Evolutionary conservation across 306 rosid genomes (phyloP).

Genomic region (Begonia loranthoides): DNA sequence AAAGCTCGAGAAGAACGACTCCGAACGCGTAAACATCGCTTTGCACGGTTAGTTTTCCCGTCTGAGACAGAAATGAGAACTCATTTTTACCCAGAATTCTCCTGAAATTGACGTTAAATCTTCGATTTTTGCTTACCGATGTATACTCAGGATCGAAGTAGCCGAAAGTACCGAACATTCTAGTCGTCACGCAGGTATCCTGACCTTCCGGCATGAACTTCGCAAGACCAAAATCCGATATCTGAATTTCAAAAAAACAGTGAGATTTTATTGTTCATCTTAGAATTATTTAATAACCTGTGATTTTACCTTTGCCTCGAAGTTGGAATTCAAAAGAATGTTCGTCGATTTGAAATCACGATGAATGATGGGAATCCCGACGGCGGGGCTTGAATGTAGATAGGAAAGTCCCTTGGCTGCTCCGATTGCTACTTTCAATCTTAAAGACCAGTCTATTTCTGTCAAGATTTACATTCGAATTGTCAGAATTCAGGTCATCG

Average conservation of each 20-base stretch:
- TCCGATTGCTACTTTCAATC: conserved; percentile 80
- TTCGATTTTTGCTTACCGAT: conserved; percentile 33
- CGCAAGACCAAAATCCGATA: conserved; percentile 95
- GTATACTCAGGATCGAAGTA: conserved; percentile 95
- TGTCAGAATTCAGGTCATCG: not conserved
- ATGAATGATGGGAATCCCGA: conserved; percentile 82
- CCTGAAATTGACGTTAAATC: too few relatives aligned
- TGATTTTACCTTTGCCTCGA: conserved; percentile 57
- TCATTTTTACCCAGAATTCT: too few relatives aligned
- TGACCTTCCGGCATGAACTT: conserved; percentile 93
- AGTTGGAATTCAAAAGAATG: conserved; percentile 61
- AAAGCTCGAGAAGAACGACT: conserved; percentile 93
- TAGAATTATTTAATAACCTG: not conserved
- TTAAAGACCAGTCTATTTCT: conserved; percentile 77
- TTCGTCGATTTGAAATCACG: conserved; percentile 90
- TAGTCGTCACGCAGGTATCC: conserved; percentile 63
- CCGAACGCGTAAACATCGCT: conserved; percentile 97
- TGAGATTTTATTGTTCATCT: not conserved
- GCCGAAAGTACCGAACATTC: conserved; percentile 91
- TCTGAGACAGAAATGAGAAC: conserved; percentile 26
- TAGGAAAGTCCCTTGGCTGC: conserved; percentile 88
- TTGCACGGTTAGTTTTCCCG: conserved; percentile 89
- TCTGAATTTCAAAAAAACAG: conserved; percentile 22
- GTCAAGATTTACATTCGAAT: conserved; percentile 8
- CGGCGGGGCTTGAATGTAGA: conserved; percentile 62